Conservation (phyloP, 148 eudicot genomes). For the Amaranthus cruentus region DNA sequence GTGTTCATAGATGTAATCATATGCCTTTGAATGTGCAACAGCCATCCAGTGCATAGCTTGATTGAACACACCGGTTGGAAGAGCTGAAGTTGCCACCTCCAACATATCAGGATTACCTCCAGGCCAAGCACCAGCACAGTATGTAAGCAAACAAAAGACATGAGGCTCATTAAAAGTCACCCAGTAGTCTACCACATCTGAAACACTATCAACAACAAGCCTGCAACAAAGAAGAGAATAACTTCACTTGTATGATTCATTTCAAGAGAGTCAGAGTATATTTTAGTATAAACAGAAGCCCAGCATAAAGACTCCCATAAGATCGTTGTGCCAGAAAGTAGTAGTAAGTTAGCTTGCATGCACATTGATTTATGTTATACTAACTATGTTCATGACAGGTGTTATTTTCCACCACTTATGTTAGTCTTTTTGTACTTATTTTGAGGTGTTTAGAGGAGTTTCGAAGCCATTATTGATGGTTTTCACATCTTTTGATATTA, state of each 20-base stretch:
- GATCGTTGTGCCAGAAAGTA: neutral
- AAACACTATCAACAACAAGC: conserved; percentile 83
- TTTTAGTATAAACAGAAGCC: neutral
- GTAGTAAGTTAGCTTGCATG: neutral
- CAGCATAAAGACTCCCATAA: neutral
- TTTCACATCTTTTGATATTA: too few species aligned
- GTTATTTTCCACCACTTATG: too few species aligned
- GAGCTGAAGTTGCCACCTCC: conserved; percentile 91
- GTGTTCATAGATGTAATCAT: conserved; percentile 87
- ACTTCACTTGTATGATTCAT: neutral
- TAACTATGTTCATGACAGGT: neutral
- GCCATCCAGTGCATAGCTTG: conserved; percentile 92
- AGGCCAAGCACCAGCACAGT: conserved; percentile 99
- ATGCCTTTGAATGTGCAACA: conserved; percentile 86
- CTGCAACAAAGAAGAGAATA: conserved; percentile 42
- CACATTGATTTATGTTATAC: neutral
- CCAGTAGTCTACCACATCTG: conserved; percentile 91
- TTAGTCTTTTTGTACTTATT: too few species aligned
- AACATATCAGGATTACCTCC: conserved; percentile 99
- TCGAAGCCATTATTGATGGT: too few species aligned
- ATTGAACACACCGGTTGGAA: conserved; percentile 82
- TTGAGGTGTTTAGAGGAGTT: too few species aligned
- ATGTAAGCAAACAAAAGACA: conserved; percentile 88
- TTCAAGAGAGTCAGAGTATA: neutral
- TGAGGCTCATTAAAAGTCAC: conserved; percentile 98